phyloP scores from a whole-genome alignment of 352 stramenopile genomes.

The Globisporangium echinulatum region DNA sequence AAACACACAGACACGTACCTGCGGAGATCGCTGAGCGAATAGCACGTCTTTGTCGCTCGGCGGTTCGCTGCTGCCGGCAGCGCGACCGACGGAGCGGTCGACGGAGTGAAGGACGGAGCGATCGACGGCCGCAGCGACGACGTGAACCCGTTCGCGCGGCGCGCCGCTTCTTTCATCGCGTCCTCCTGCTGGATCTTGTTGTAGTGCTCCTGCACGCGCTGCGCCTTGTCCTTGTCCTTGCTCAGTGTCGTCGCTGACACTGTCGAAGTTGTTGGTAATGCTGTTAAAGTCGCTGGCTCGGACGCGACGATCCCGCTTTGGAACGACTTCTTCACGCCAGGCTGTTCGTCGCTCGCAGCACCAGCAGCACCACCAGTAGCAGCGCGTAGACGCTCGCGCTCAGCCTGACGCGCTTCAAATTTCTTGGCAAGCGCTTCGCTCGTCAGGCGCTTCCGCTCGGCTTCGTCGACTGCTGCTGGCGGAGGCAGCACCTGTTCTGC shows the following conservation, averaged over 20 bases:
- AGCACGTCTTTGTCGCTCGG: constrained; percentile 38
- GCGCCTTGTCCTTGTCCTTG: constrained; percentile 42
- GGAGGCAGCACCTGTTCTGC: neutral
- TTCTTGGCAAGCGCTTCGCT: constrained; percentile 25
- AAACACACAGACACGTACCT: constrained; percentile 23
- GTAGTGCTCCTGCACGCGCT: constrained; percentile 47
- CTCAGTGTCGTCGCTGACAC: constrained; percentile 10
- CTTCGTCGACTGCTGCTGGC: constrained; percentile 16
- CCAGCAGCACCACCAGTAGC: neutral
- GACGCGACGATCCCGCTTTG: neutral
- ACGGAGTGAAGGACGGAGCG: constrained; percentile 11
- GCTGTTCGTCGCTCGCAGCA: neutral
- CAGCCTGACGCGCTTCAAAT: constrained; percentile 36
- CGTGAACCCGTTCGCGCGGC: constrained; percentile 35
- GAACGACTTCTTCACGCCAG: neutral
- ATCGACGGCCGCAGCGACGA: constrained; percentile 47
- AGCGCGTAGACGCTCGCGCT: constrained; percentile 11
- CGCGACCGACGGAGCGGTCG: constrained; percentile 11
- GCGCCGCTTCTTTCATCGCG: constrained; percentile 25
- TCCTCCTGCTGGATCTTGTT: constrained; percentile 53
- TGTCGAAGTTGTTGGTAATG: neutral
- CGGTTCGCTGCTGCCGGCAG: constrained; percentile 7
- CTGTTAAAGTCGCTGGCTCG: neutral
- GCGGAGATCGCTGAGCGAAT: constrained; percentile 42
- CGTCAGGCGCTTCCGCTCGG: constrained; percentile 27